These are phyloP conservation scores for Tricholoma hemisulphureum DNA, from an alignment of 768 basidiomycete species.

Conservation along the genomic window DNA sequence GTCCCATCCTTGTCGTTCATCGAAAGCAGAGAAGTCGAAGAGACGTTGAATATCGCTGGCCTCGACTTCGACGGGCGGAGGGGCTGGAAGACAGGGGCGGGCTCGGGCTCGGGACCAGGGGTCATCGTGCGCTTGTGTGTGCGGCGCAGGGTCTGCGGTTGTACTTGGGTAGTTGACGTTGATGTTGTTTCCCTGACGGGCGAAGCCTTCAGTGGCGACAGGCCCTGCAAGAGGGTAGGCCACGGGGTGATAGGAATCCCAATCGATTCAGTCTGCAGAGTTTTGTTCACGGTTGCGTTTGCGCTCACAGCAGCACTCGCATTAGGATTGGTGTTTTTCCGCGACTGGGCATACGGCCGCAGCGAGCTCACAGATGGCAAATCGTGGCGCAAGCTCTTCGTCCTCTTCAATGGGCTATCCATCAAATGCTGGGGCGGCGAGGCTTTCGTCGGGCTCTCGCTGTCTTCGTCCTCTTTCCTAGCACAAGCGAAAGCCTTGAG, in stretches of 20 bases:
- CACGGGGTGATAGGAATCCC: constrained; percentile 66
- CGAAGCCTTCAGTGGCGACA: constrained; percentile 30
- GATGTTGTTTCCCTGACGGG: constrained; percentile 15
- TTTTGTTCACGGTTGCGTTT: not conserved
- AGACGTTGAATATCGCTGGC: constrained; percentile 12
- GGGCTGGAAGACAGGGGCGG: constrained; percentile 57
- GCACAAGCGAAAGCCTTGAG: constrained; percentile 25
- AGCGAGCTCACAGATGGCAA: constrained; percentile 47
- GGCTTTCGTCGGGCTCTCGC: constrained; percentile 34
- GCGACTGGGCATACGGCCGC: constrained; percentile 44
- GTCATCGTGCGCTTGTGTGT: constrained; percentile 56
- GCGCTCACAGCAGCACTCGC: not conserved
- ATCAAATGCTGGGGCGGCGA: not conserved
- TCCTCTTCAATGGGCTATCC: constrained; percentile 11
- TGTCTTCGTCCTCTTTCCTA: not conserved
- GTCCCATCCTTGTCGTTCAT: constrained; percentile 24
- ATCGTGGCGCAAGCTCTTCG: constrained; percentile 18
- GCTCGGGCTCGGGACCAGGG: constrained; percentile 49
- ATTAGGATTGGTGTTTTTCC: constrained; percentile 11
- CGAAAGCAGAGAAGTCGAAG: constrained; percentile 23
- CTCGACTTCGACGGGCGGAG: constrained; percentile 42
- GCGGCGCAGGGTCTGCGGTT: constrained; percentile 27
- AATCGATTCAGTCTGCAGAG: constrained; percentile 20
- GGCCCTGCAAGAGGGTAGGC: constrained; percentile 40
- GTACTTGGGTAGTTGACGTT: too few relatives aligned